phyloP scores from a whole-genome alignment of 2,329 filamentous ascomycete genomes.

The Pestalotiopsis sp. region DNA sequence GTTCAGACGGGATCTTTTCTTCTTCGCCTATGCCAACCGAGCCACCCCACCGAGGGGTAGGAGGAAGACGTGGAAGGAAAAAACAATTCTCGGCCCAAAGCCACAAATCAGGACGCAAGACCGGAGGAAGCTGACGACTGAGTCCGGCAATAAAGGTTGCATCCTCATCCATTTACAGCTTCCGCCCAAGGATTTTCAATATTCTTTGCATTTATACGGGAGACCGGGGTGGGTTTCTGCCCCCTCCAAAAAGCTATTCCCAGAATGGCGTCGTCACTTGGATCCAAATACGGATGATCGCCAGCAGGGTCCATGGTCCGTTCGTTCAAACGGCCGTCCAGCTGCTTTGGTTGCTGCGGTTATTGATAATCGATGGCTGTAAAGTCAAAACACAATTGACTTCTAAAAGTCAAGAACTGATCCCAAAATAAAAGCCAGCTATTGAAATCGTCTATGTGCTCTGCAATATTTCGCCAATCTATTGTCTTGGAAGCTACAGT shows the following conservation, averaged over 20 bases:
- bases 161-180: not conserved
- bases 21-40: not conserved
- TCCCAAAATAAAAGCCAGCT: not conserved
- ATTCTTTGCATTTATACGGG: not conserved
- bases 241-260: not conserved
- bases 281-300: constrained; percentile 10
- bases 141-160: not conserved
- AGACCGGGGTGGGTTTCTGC: not conserved
- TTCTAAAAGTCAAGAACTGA: not conserved
- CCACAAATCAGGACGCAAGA: constrained; percentile 1
- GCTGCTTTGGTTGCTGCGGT: not conserved
- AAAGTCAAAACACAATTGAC: not conserved
- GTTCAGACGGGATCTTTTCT: not conserved
- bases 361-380: not conserved
- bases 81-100: not conserved
- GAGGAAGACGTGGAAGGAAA: not conserved
- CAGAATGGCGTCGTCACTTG: not conserved
- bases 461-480: not conserved
- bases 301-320: not conserved
- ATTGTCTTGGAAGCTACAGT: not conserved
- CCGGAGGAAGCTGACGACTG: constrained; percentile 9
- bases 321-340: not conserved
- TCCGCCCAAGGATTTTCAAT: not conserved
- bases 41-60: not conserved
- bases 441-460: not conserved